Evolutionary conservation across 192 early-diverging fungal genomes (phyloP).

Genomic region (Dissophora globulifera): DNA sequence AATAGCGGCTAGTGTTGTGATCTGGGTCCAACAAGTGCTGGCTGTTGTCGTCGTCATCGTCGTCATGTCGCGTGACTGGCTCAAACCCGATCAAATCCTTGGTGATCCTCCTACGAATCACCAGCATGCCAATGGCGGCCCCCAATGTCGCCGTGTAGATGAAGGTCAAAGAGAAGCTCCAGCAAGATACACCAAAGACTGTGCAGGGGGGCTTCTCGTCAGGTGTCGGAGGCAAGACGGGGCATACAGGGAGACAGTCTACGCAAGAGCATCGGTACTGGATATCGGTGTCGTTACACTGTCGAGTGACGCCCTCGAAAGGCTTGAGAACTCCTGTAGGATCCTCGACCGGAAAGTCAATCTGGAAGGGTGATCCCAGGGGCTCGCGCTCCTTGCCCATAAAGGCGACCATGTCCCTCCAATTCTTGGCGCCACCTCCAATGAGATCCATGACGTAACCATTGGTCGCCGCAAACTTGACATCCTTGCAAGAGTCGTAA

Average conservation of each 20-base stretch:
- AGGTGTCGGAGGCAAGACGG: conserved; percentile 61
- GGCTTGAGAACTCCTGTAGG: conserved; percentile 33
- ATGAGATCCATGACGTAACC: conserved; percentile 75
- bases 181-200: conserved; percentile 61
- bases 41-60: conserved; percentile 50
- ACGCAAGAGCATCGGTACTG: conserved; percentile 69
- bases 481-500: conserved; percentile 72
- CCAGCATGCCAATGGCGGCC: conserved; percentile 32
- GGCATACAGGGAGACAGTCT: conserved; percentile 68
- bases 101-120: conserved; percentile 28
- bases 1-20: conserved; percentile 57
- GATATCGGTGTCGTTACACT: conserved; percentile 64
- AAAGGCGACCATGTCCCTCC: conserved; percentile 62
- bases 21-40: conserved; percentile 58
- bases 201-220: conserved; percentile 54
- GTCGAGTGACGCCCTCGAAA: conserved; percentile 45
- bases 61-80: conserved; percentile 56
- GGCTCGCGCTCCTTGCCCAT: conserved; percentile 64
- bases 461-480: conserved; percentile 74
- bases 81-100: conserved; percentile 57
- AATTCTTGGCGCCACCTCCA: conserved; percentile 69
- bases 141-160: conserved; percentile 52
- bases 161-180: conserved; percentile 59
- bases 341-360: conserved; percentile 64
- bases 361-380: conserved; percentile 72